These are phyloP conservation scores for Nannochloropsis gaditana DNA, from an alignment of 108 stramenopile species.

Conservation along the genomic window DNA sequence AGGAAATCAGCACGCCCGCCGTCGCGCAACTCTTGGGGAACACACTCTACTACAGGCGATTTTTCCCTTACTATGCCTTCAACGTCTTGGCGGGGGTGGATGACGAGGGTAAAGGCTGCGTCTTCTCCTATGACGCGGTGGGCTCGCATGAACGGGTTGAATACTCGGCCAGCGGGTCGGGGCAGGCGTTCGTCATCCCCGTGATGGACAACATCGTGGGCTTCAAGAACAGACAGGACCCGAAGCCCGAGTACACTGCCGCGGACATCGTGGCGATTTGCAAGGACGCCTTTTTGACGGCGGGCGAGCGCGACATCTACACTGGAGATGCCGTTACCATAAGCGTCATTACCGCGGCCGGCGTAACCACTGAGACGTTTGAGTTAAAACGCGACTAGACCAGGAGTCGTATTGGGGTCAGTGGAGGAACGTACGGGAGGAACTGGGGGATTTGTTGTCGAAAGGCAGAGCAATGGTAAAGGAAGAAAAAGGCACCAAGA, in stretches of 20 bases:
- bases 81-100: slow-evolving; percentile 93
- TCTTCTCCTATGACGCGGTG: slow-evolving; percentile 97
- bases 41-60: slow-evolving; percentile 91
- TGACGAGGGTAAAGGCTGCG: slow-evolving; percentile 85
- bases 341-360: slow-evolving; percentile 73
- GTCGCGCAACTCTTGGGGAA: slow-evolving; percentile 91
- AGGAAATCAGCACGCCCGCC: slow-evolving; percentile 80
- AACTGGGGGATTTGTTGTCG: neutral
- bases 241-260: slow-evolving; percentile 65
- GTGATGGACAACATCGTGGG: slow-evolving; percentile 87
- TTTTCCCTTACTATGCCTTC: slow-evolving; percentile 98
- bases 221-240: slow-evolving; percentile 80
- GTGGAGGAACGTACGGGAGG: neutral
- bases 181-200: slow-evolving; percentile 65
- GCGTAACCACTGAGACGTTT: slow-evolving; percentile 69
- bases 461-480: neutral
- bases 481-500: neutral
- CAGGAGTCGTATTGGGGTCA: neutral
- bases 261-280: slow-evolving; percentile 88
- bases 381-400: slow-evolving; percentile 83
- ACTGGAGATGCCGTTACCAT: slow-evolving; percentile 95
- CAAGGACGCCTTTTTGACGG: slow-evolving; percentile 91
- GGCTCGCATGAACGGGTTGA: slow-evolving; percentile 84
- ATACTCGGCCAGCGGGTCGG: slow-evolving; percentile 74
- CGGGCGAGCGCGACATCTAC: slow-evolving; percentile 92